phyloP scores from a whole-genome alignment of 2,329 filamentous ascomycete genomes.

The Claviceps spartinae region DNA sequence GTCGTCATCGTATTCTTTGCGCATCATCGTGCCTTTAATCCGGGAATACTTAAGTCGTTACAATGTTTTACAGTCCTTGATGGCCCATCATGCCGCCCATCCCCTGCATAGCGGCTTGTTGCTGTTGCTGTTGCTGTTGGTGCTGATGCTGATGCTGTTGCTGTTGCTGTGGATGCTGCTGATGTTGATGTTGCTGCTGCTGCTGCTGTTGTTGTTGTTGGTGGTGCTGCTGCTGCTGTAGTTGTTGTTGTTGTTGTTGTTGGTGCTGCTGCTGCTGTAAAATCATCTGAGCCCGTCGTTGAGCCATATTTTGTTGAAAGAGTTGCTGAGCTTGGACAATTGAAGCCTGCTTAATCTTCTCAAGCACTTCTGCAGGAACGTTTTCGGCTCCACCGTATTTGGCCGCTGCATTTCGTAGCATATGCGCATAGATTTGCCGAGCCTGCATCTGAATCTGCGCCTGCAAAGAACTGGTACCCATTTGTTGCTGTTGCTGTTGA shows the following conservation, averaged over 20 bases:
- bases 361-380: constrained; percentile 32
- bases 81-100: constrained; percentile 42
- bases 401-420: constrained; percentile 19
- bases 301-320: constrained; percentile 19
- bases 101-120: constrained; percentile 32
- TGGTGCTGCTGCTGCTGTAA: constrained; percentile 25
- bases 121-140: background rate
- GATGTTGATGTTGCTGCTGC: background rate
- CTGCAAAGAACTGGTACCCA: constrained; percentile 15
- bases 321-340: constrained; percentile 22
- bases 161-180: background rate
- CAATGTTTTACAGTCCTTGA: constrained; percentile 29
- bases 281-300: constrained; percentile 18
- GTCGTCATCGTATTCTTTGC: background rate
- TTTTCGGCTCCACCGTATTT: constrained; percentile 29
- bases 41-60: background rate
- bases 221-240: constrained; percentile 18
- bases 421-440: constrained; percentile 24
- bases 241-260: constrained; percentile 17
- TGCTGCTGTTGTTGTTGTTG: background rate
- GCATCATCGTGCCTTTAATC: background rate
- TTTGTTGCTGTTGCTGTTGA: constrained; percentile 20
- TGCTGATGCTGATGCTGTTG: too few relatives aligned
- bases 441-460: constrained; percentile 21
- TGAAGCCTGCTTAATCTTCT: constrained; percentile 31